Conservation (phyloP, 805 yeast species). For the Candida maesae region DNA sequence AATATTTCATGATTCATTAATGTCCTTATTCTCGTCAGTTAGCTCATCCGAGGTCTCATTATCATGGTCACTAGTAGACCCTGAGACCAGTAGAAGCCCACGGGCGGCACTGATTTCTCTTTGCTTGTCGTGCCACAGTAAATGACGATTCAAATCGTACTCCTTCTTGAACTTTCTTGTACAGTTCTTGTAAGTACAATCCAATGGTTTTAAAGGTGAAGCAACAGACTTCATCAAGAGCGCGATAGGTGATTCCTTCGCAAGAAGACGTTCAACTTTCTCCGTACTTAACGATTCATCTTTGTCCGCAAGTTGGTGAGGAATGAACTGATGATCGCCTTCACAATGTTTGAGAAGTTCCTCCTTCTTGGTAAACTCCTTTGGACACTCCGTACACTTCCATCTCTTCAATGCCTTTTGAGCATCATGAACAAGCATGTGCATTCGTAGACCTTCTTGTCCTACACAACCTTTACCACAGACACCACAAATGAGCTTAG, state of each 20-base stretch:
- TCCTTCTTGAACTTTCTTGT: slow-evolving; percentile 48
- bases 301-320: slow-evolving; percentile 13
- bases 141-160: slow-evolving; percentile 46
- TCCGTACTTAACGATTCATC: slow-evolving; percentile 14
- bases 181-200: slow-evolving; percentile 51
- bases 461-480: slow-evolving; percentile 78
- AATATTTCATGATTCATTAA: background rate
- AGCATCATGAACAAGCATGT: slow-evolving; percentile 68
- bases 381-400: slow-evolving; percentile 58
- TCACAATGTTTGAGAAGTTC: slow-evolving; percentile 56
- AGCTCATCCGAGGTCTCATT: no score
- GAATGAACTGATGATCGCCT: slow-evolving; percentile 34
- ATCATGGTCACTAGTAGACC: background rate
- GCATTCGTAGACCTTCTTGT: slow-evolving; percentile 62
- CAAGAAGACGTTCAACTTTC: slow-evolving; percentile 25
- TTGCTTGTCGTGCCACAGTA: slow-evolving; percentile 46
- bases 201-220: slow-evolving; percentile 29
- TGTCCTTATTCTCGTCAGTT: slow-evolving; percentile 10
- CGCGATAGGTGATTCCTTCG: slow-evolving; percentile 27
- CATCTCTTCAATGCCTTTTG: slow-evolving; percentile 40
- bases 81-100: slow-evolving; percentile 12
- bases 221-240: slow-evolving; percentile 32
- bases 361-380: slow-evolving; percentile 50
- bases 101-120: slow-evolving; percentile 14
- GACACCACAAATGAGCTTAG: slow-evolving; percentile 55